phyloP scores from a whole-genome alignment of 2,329 filamentous ascomycete species.

The Pseudogymnoascus sp. region DNA sequence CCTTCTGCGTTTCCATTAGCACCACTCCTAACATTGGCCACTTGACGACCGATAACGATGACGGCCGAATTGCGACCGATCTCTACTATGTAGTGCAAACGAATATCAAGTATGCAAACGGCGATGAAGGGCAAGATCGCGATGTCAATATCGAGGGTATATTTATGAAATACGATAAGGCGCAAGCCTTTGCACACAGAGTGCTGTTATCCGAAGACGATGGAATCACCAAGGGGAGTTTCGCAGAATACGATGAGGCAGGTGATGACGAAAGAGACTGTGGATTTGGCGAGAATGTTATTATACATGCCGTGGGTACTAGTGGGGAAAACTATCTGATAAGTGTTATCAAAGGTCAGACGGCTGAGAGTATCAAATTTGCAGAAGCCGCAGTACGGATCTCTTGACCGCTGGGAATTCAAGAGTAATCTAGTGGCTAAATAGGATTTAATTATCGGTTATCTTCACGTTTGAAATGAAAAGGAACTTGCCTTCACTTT shows the following conservation, averaged over 20 bases:
- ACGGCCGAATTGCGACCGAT: conserved; percentile 21
- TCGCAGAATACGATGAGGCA: conserved; percentile 32
- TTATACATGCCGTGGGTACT: conserved; percentile 37
- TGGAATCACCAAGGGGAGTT: conserved; percentile 30
- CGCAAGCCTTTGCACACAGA: conserved; percentile 30
- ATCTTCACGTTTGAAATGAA: not conserved
- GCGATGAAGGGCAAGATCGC: conserved; percentile 31
- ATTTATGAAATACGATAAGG: conserved; percentile 30
- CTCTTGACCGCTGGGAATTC: not conserved
- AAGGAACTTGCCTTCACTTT: not conserved
- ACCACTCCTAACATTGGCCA: conserved; percentile 32
- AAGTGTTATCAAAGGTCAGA: conserved; percentile 24
- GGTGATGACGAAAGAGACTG: conserved; percentile 21
- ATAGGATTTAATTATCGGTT: not conserved
- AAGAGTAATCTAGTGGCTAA: not conserved
- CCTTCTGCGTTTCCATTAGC: conserved; percentile 33
- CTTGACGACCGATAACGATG: conserved; percentile 20
- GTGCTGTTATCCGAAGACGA: conserved; percentile 26
- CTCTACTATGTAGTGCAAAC: conserved; percentile 39
- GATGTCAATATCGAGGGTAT: conserved; percentile 35
- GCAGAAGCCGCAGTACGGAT: not conserved
- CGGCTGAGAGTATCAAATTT: not conserved
- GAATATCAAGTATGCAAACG: conserved; percentile 35
- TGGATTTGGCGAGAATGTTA: conserved; percentile 37
- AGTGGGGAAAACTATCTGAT: conserved; percentile 37